These are phyloP conservation scores for Allantophomopsis cytisporea DNA, from an alignment of 2,329 filamentous ascomycete genomes.

Conservation along the genomic window DNA sequence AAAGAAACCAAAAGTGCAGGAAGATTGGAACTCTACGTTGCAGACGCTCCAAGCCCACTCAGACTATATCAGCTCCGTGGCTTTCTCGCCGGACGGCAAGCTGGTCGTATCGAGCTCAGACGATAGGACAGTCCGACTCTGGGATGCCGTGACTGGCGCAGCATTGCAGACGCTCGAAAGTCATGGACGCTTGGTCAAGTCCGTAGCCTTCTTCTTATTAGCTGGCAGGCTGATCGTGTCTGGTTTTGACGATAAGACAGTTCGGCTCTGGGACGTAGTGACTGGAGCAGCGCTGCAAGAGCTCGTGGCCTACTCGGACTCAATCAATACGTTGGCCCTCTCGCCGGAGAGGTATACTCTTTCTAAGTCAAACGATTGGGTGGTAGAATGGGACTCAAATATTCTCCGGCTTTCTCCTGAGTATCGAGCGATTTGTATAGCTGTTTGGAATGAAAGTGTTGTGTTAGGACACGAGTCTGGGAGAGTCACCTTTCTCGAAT, in stretches of 20 bases:
- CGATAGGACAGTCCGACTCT: not conserved
- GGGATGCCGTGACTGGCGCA: not conserved
- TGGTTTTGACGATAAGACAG: not conserved
- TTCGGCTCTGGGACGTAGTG: conserved; percentile 1
- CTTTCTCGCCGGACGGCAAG: conserved; percentile 1
- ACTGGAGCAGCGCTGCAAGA: not conserved
- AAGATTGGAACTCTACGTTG: not conserved
- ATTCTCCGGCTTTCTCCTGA: too few species aligned
- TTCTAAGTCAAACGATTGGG: too few species aligned
- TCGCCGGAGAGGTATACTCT: too few species aligned
- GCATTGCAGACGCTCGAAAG: not conserved
- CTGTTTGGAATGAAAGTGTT: too few species aligned
- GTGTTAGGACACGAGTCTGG: too few species aligned
- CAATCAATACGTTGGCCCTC: too few species aligned
- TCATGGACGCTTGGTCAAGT: not conserved
- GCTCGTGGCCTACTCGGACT: conserved; percentile 1
- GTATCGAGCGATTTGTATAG: too few species aligned
- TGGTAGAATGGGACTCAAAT: too few species aligned
- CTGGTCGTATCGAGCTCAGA: not conserved
- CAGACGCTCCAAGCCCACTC: conserved; percentile 10
- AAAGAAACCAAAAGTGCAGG: not conserved
- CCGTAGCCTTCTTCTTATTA: not conserved
- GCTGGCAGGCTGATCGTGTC: not conserved
- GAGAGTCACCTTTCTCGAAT: too few species aligned
- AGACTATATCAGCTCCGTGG: not conserved